Percentiles rank a stretch among this genome's conserved stretches.
Evolutionary conservation across 805 yeast species (phyloP).

Genomic region (Suhomyces kilbournensis): DNA sequence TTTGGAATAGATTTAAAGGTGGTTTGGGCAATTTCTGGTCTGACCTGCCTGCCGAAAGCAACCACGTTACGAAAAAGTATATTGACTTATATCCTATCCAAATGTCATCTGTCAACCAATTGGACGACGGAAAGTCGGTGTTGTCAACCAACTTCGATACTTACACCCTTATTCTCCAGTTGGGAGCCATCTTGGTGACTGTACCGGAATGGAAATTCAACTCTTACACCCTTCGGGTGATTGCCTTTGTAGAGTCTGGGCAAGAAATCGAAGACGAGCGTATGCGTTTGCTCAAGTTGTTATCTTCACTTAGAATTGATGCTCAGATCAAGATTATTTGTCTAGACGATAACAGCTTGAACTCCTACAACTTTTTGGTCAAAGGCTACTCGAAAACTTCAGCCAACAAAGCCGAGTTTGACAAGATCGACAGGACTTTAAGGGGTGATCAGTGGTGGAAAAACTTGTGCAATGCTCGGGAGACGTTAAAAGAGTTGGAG

Average conservation of each 20-base stretch:
- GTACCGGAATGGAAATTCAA: constrained; percentile 90
- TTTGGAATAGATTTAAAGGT: constrained; percentile 4
- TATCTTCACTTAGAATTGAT: constrained; percentile 77
- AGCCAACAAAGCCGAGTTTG: constrained; percentile 23
- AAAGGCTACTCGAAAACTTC: constrained; percentile 54
- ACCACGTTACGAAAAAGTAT: constrained; percentile 34
- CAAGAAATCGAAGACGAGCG: constrained; percentile 71
- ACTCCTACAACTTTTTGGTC: constrained; percentile 71
- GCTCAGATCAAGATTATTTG: constrained; percentile 78
- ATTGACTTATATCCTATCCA: constrained; percentile 96
- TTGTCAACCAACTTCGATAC: constrained; percentile 93
- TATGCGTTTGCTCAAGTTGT: constrained; percentile 55
- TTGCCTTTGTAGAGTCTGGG: constrained; percentile 82
- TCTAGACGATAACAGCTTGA: constrained; percentile 52
- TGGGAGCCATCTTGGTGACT: constrained; percentile 89
- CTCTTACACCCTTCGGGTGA: constrained; percentile 65
- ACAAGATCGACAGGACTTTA: constrained; percentile 50
- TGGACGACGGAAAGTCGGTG: constrained; percentile 63
- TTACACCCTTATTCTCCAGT: constrained; percentile 85
- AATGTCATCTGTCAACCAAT: constrained; percentile 80
- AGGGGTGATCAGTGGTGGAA: constrained; percentile 84
- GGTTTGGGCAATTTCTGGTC: neutral
- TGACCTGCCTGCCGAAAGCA: constrained; percentile 3
- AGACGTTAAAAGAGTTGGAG: constrained; percentile 32
- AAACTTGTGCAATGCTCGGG: constrained; percentile 59